These are phyloP conservation scores for Cordyceps militaris DNA, from an alignment of 2,329 filamentous ascomycete genomes.

Conservation along the genomic window DNA sequence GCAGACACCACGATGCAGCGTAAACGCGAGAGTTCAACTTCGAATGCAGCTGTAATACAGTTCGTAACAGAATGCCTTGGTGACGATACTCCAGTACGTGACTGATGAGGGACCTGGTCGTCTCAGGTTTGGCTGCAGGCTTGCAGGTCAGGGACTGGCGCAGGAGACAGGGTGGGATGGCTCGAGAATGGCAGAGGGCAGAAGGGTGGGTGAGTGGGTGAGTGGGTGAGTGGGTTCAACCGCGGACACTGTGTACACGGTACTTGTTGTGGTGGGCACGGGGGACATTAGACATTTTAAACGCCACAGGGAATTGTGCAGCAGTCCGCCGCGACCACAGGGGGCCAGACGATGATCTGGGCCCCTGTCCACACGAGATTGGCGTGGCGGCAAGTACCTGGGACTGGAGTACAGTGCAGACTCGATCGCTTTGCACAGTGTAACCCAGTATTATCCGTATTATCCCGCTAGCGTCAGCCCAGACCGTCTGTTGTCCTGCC, in stretches of 20 bases:
- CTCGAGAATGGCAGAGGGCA: no score
- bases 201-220: neutral
- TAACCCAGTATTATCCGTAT: neutral
- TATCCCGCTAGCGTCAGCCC: neutral
- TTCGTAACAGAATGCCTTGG: no score
- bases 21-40: no score
- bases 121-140: conserved; percentile 2
- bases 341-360: conserved; percentile 5
- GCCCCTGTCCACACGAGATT: neutral
- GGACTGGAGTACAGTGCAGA: neutral
- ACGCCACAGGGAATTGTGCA: conserved; percentile 4
- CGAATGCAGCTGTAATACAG: no score
- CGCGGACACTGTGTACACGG: conserved; percentile 10
- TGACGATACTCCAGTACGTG: neutral
- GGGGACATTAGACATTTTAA: conserved; percentile 10
- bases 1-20: no score
- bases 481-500: neutral
- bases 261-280: conserved; percentile 8
- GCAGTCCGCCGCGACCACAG: neutral
- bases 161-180: neutral
- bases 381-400: conserved; percentile 3
- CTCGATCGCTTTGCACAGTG: neutral
- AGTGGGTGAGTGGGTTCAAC: neutral
- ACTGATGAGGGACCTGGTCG: neutral
- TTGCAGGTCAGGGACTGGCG: neutral